These are phyloP conservation scores for Alternaria sp. DNA, from an alignment of 2,329 filamentous ascomycete species.

Conservation along the genomic window DNA sequence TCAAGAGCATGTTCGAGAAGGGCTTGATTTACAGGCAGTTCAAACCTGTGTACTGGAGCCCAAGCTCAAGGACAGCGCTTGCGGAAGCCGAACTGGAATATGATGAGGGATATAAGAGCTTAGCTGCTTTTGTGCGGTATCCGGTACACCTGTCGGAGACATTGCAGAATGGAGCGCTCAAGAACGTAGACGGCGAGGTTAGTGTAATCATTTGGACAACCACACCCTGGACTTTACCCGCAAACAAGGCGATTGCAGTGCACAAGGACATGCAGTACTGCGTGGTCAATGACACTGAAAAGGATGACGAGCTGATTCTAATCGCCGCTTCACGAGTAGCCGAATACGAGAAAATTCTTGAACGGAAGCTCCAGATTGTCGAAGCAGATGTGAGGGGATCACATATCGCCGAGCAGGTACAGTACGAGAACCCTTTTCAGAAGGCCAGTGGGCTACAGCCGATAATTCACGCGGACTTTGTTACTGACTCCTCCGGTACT, in stretches of 20 bases:
- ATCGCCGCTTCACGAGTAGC: constrained; percentile 76
- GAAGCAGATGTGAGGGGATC: constrained; percentile 68
- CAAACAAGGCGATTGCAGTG: constrained; percentile 88
- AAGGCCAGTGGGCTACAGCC: constrained; percentile 68
- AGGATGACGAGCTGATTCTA: constrained; percentile 66
- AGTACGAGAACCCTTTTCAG: constrained; percentile 76
- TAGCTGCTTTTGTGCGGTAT: constrained; percentile 81
- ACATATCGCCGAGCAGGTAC: constrained; percentile 67
- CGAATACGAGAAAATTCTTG: constrained; percentile 51
- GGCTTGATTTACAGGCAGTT: constrained; percentile 76
- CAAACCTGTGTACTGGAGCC: constrained; percentile 88
- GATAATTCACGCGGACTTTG: constrained; percentile 85
- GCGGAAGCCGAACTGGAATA: constrained; percentile 89
- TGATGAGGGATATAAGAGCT: constrained; percentile 75
- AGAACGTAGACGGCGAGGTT: constrained; percentile 51
- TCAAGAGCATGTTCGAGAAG: constrained; percentile 75
- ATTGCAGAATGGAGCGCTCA: constrained; percentile 53
- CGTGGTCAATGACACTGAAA: constrained; percentile 62
- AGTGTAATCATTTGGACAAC: constrained; percentile 98
- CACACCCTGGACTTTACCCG: constrained; percentile 95
- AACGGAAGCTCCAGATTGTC: constrained; percentile 58
- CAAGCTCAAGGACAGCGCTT: constrained; percentile 78
- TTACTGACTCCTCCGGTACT: constrained; percentile 87
- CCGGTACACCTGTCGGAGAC: constrained; percentile 64
- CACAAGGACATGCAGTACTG: constrained; percentile 77